phyloP scores from a whole-genome alignment of 164 flowering plant genomes.

The Tinospora cordifolia region DNA sequence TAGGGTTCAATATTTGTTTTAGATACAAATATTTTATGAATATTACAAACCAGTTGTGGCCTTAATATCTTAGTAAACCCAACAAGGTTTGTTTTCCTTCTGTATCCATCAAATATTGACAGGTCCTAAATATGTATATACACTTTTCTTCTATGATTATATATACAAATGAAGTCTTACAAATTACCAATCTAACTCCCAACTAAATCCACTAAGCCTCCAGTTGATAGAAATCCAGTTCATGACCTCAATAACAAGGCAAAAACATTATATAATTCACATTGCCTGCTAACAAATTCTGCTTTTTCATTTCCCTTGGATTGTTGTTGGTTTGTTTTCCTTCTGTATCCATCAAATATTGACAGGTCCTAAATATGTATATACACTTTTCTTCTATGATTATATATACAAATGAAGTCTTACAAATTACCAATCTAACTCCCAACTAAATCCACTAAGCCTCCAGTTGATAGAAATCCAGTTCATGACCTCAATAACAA shows the following conservation, averaged over 20 bases:
- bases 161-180: neutral
- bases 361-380: neutral
- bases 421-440: neutral
- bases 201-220: neutral
- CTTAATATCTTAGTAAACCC: neutral
- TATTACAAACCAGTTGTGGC: too few species aligned
- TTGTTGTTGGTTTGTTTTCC: too few species aligned
- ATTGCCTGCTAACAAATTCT: too few species aligned
- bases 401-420: neutral
- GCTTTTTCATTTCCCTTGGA: too few species aligned
- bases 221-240: too few species aligned
- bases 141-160: neutral
- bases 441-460: neutral
- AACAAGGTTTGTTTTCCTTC: neutral
- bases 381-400: neutral
- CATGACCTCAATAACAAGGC: too few species aligned
- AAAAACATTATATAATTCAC: too few species aligned
- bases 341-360: neutral
- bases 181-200: neutral
- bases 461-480: neutral
- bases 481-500: too few species aligned
- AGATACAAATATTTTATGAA: too few species aligned
- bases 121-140: neutral
- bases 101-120: neutral
- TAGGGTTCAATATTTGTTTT: too few species aligned